These are phyloP conservation scores for Thuja plicata DNA, from an alignment of 83 land plant species.

Conservation along the genomic window DNA sequence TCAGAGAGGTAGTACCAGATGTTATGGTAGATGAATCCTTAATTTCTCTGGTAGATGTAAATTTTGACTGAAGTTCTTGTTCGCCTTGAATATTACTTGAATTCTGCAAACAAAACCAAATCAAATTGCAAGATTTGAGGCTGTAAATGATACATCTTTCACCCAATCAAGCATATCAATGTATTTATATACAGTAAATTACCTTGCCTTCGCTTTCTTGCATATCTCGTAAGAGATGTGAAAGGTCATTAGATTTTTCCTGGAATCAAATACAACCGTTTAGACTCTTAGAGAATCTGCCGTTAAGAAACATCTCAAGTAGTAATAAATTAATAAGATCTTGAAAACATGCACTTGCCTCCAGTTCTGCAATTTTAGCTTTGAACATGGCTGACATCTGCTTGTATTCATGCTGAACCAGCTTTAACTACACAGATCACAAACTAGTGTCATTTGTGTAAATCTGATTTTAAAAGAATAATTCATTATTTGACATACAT, in stretches of 20 bases:
- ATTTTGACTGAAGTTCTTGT: neutral
- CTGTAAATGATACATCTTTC: neutral
- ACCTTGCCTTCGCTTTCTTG: neutral
- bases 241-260: neutral
- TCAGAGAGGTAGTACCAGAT: neutral
- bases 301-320: neutral
- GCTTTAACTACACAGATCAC: neutral
- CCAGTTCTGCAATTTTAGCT: slow-evolving; percentile 6
- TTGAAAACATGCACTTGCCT: neutral
- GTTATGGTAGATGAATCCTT: neutral
- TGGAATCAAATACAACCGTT: neutral
- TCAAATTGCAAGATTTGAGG: neutral
- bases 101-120: neutral
- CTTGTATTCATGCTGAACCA: slow-evolving; percentile 13
- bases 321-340: neutral
- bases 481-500: neutral
- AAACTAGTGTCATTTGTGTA: neutral
- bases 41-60: neutral
- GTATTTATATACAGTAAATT: neutral
- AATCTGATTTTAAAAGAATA: neutral
- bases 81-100: neutral
- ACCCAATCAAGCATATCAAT: neutral
- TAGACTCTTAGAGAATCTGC: neutral
- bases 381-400: slow-evolving; percentile 16
- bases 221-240: neutral